Percentiles rank a stretch among this genome's conserved stretches.
phyloP scores from a whole-genome alignment of 2,329 filamentous ascomycete genomes.

The Arachnopeziza araneosa region DNA sequence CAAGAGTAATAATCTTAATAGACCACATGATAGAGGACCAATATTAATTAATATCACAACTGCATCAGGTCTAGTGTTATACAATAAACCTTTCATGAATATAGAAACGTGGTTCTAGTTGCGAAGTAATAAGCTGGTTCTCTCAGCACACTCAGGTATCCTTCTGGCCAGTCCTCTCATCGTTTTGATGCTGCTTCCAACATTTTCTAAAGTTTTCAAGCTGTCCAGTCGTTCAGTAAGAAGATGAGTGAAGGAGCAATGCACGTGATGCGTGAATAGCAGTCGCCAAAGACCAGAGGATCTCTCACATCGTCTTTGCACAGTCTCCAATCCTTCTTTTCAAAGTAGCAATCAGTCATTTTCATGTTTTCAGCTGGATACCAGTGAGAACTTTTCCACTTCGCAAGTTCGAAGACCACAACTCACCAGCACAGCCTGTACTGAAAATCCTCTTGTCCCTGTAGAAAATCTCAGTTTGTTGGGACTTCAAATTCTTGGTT shows the following conservation, averaged over 20 bases:
- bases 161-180: conserved; percentile 72
- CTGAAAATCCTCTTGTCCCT: conserved; percentile 99
- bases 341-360: conserved; percentile 93
- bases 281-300: conserved; percentile 2
- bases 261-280: neutral
- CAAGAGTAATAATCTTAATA: neutral
- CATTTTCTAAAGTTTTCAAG: conserved; percentile 87
- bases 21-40: neutral
- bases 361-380: conserved; percentile 73
- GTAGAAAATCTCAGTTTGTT: conserved; percentile 10
- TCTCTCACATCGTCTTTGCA: conserved; percentile 79
- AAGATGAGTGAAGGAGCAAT: conserved; percentile 7
- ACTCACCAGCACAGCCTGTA: conserved; percentile 82
- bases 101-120: neutral
- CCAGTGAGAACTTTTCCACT: conserved; percentile 3
- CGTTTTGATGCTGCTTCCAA: conserved; percentile 87
- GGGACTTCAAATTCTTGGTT: neutral
- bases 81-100: neutral
- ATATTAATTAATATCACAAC: neutral
- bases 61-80: neutral
- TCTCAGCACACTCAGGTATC: conserved; percentile 43
- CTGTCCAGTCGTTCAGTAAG: conserved; percentile 40
- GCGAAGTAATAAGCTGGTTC: neutral
- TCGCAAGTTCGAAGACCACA: neutral
- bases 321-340: conserved; percentile 90